phyloP scores from a whole-genome alignment of 225 moss, liverwort and hornwort species.

The Pleurozium schreberi region DNA sequence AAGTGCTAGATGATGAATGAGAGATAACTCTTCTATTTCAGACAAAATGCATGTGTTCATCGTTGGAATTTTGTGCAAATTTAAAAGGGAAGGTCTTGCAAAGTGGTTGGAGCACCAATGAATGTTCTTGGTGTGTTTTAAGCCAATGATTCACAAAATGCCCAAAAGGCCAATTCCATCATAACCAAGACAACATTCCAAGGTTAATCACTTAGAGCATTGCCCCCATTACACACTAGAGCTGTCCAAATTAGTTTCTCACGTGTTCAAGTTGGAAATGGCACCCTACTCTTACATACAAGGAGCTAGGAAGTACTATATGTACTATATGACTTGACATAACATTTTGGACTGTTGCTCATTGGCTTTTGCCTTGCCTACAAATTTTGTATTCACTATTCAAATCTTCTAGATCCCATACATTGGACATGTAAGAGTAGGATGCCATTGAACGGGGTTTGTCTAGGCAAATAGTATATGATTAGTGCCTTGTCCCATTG shows the following conservation, averaged over 20 bases:
- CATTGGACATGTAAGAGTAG: neutral
- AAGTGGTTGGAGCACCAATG: too few relatives aligned
- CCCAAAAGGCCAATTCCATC: too few relatives aligned
- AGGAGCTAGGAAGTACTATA: too few relatives aligned
- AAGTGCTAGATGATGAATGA: too few relatives aligned
- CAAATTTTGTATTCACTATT: neutral
- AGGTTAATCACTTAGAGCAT: neutral
- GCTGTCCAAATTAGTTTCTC: neutral
- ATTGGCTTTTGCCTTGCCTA: neutral
- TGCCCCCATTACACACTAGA: neutral
- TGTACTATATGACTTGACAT: too few relatives aligned
- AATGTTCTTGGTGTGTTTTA: too few relatives aligned
- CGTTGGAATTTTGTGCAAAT: too few relatives aligned
- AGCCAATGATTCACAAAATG: too few relatives aligned
- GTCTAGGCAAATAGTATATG: neutral
- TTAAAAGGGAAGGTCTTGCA: too few relatives aligned
- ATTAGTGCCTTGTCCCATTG: neutral
- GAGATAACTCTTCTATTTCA: rapidly evolving
- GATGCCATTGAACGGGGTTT: neutral
- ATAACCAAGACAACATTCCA: too few relatives aligned
- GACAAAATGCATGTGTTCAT: too few relatives aligned
- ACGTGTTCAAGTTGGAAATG: neutral
- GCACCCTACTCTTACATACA: neutral
- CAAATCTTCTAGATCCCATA: neutral
- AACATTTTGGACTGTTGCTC: neutral